Evolutionary conservation across 768 basidiomycete genomes (phyloP).

Genomic region (Pisolithus sp.): DNA sequence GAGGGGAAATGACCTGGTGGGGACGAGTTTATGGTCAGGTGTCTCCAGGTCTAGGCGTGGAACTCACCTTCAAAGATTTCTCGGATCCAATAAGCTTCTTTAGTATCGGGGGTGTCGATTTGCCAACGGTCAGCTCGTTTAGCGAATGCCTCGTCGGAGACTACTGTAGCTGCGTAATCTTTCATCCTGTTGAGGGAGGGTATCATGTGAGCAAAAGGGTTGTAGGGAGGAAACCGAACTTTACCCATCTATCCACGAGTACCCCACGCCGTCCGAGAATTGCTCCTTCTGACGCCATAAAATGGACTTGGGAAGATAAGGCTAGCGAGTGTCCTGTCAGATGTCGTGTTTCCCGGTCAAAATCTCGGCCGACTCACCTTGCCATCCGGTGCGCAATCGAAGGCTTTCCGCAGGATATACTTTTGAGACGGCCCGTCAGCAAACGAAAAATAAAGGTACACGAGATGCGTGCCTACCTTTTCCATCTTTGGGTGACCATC

Average conservation of each 20-base stretch:
- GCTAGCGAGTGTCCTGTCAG: slow-evolving; percentile 34
- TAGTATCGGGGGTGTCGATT: slow-evolving; percentile 82
- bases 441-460: slow-evolving; percentile 2
- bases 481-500: slow-evolving; percentile 94
- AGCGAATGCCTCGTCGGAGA: slow-evolving; percentile 80
- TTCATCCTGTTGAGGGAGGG: slow-evolving; percentile 60
- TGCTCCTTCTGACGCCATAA: slow-evolving; percentile 99
- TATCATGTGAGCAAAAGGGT: background rate
- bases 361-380: slow-evolving; percentile 39
- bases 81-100: slow-evolving; percentile 92
- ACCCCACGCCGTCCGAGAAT: slow-evolving; percentile 97
- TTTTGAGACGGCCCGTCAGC: slow-evolving; percentile 23
- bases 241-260: slow-evolving; percentile 97
- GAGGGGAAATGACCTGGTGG: slow-evolving; percentile 70
- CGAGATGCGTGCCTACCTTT: slow-evolving; percentile 52
- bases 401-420: slow-evolving; percentile 96
- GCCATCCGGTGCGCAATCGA: slow-evolving; percentile 78
- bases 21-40: background rate
- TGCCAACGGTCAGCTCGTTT: slow-evolving; percentile 71
- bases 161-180: slow-evolving; percentile 64
- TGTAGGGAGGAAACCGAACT: slow-evolving; percentile 11
- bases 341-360: background rate
- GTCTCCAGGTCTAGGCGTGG: background rate
- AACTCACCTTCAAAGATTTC: slow-evolving; percentile 77
- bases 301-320: slow-evolving; percentile 90